Evolutionary conservation across 116 monocot species (phyloP), one percentile per base, ranked within the genome.

Genomic region (Cymodocea nodosa): DNA sequence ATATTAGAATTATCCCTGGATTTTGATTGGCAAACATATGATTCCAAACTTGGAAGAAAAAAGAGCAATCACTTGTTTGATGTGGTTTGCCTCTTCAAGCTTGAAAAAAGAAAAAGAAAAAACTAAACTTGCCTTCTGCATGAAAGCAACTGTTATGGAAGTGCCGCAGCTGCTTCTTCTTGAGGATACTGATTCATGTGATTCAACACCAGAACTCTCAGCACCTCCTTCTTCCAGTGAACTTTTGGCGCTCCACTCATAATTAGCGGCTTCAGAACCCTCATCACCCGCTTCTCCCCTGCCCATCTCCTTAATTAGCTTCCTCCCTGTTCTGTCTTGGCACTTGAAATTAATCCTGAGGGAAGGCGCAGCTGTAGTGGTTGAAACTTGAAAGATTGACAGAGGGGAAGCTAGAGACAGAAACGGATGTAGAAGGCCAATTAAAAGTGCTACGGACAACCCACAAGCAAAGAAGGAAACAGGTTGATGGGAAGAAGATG

Each of bases 81-180:
- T 3, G 4, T 2, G 11, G 59, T 7, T 59, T 34, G 23, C 59
- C 4, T 4, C 25, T 13, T 9, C 11, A 15, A 16, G 23, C 2
- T 5, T 6, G 11, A 52, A 34, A 35, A 36, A 19, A 40, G 23
- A 60, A 5, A 56, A 36, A 34, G 4, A 50, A 19, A 36, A 7
- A 4, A 49, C 10, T 2, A 6, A 13, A 15, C 54, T 65, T 13
- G 83, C 89, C 89, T 89, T 89, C 56, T 85, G 89, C 60, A 80
- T 13, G 74, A 85, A 85, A 35, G 80, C 83, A 52, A 89, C 58
- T 23, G 82, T 73, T 60, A 85, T 15, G 52, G 30, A 62, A 30
- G 60, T 34, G n/a, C 62, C 59, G 55, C 58, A 63, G 2, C 53
- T 64, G 18, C 24, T 62, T 34, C 24, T 61, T 35, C 15, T 12